Conservation (phyloP, 2,329 filamentous ascomycete genomes). For the Berkeleyomyces rouxiae region DNA sequence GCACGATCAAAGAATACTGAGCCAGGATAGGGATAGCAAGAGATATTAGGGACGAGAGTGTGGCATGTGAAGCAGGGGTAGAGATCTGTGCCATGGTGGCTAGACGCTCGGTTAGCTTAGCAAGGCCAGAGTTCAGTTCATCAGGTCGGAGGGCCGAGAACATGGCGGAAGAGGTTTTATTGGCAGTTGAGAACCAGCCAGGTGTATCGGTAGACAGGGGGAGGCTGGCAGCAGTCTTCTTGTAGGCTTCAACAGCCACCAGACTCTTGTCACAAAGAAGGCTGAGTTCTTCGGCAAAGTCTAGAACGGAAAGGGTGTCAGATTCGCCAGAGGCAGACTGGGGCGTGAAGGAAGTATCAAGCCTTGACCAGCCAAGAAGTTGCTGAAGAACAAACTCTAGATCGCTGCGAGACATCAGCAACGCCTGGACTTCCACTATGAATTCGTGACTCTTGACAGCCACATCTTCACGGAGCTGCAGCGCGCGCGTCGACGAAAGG, state of each 20-base stretch:
- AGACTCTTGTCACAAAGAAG: slow-evolving; percentile 58
- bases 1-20: slow-evolving; percentile 51
- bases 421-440: slow-evolving; percentile 25
- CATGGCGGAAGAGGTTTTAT: slow-evolving; percentile 7
- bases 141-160: slow-evolving; percentile 10
- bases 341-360: slow-evolving; percentile 17
- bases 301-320: slow-evolving; percentile 16
- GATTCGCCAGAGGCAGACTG: slow-evolving; percentile 15
- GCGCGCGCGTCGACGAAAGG: slow-evolving; percentile 27
- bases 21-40: slow-evolving; percentile 53
- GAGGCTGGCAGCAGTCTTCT: slow-evolving; percentile 35
- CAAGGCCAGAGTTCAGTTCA: slow-evolving; percentile 21
- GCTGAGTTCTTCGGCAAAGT: slow-evolving; percentile 42
- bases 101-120: slow-evolving; percentile 22
- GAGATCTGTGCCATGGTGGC: not conserved
- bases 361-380: slow-evolving; percentile 45
- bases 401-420: slow-evolving; percentile 30
- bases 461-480: slow-evolving; percentile 22
- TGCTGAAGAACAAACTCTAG: slow-evolving; percentile 50
- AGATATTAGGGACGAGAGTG: slow-evolving; percentile 29
- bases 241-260: slow-evolving; percentile 59
- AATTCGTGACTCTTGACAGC: slow-evolving; percentile 24
- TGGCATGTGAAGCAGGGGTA: not conserved
- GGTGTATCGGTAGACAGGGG: slow-evolving; percentile 43
- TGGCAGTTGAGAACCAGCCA: slow-evolving; percentile 31